Evolutionary conservation across 2,329 filamentous ascomycete genomes (phyloP).

Genomic region (Coniochaeta prunicola): DNA sequence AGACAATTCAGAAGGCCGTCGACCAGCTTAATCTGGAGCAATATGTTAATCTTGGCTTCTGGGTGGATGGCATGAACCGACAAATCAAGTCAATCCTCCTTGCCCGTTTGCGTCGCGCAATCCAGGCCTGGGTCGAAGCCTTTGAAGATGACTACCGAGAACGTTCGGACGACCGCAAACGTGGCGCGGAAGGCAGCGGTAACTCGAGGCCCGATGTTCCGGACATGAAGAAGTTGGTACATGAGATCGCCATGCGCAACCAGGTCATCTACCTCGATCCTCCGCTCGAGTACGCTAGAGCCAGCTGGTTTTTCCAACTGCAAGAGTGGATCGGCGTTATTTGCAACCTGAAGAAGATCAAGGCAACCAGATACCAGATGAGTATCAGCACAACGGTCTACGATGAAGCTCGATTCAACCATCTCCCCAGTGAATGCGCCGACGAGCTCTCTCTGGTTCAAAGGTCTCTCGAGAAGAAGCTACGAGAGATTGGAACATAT

Average conservation of each 20-base stretch:
- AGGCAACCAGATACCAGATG: slow-evolving; percentile 93
- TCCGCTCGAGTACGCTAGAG: slow-evolving; percentile 82
- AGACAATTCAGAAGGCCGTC: slow-evolving; percentile 82
- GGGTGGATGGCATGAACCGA: slow-evolving; percentile 81
- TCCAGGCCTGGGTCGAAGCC: slow-evolving; percentile 78
- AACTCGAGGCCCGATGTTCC: slow-evolving; percentile 45
- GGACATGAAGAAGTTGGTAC: slow-evolving; percentile 64
- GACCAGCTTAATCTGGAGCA: slow-evolving; percentile 96
- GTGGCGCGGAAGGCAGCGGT: slow-evolving; percentile 39
- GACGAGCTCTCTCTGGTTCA: slow-evolving; percentile 75
- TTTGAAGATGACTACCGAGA: slow-evolving; percentile 59
- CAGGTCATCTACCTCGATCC: slow-evolving; percentile 96
- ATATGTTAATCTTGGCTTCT: slow-evolving; percentile 85
- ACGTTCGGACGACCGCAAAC: slow-evolving; percentile 38
- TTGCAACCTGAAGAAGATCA: slow-evolving; percentile 88
- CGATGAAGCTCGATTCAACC: slow-evolving; percentile 67
- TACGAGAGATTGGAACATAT: slow-evolving; percentile 73
- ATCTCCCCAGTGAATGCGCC: slow-evolving; percentile 78
- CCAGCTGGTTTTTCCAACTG: slow-evolving; percentile 88
- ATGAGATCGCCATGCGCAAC: slow-evolving; percentile 96
- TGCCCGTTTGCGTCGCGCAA: slow-evolving; percentile 74
- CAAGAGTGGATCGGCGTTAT: slow-evolving; percentile 91
- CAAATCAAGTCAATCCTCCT: slow-evolving; percentile 77
- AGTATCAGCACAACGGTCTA: slow-evolving; percentile 62
- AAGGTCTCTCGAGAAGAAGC: slow-evolving; percentile 71